Percentiles rank a stretch among this genome's conserved stretches.
These are phyloP conservation scores for Omphalotus guepiniiformis DNA, from an alignment of 768 basidiomycete species.

Conservation along the genomic window DNA sequence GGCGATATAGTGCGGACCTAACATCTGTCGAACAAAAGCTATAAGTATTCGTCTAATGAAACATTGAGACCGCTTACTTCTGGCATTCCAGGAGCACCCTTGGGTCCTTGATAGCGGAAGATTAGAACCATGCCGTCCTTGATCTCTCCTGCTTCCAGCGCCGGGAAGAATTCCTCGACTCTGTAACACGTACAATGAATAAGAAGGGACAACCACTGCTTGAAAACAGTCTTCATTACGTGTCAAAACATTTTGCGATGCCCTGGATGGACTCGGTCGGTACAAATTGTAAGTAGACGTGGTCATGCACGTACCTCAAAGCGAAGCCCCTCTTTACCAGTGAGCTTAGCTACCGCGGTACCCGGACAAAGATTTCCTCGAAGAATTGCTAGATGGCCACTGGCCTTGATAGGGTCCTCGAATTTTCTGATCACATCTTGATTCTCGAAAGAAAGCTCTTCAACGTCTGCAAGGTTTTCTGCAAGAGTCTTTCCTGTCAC, in stretches of 20 bases:
- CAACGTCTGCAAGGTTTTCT: constrained; percentile 77
- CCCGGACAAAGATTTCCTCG: constrained; percentile 87
- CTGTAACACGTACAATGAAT: constrained; percentile 25
- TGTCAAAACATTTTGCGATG: constrained; percentile 73
- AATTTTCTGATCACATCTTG: constrained; percentile 77
- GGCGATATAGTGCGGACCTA: too few species aligned
- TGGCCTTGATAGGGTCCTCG: constrained; percentile 78
- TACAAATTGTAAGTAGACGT: background rate
- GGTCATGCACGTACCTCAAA: constrained; percentile 57
- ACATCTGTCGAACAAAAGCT: constrained; percentile 6
- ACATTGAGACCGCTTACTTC: constrained; percentile 49
- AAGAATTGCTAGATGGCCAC: constrained; percentile 84
- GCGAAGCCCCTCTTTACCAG: constrained; percentile 83
- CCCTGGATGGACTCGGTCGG: constrained; percentile 38
- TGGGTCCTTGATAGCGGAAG: constrained; percentile 87
- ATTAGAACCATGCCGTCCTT: constrained; percentile 72
- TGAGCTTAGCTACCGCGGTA: constrained; percentile 87
- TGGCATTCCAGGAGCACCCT: constrained; percentile 91
- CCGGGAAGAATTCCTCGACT: constrained; percentile 66
- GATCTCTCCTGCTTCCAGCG: constrained; percentile 71
- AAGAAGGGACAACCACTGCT: background rate
- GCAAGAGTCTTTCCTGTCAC: constrained; percentile 90
- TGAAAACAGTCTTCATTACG: constrained; percentile 29
- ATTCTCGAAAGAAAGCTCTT: constrained; percentile 58
- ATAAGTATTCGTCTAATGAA: background rate